Base-by-base conservation (phyloP, 2,329 filamentous ascomycete genomes). In the Neofusicoccum parvum region DNA sequence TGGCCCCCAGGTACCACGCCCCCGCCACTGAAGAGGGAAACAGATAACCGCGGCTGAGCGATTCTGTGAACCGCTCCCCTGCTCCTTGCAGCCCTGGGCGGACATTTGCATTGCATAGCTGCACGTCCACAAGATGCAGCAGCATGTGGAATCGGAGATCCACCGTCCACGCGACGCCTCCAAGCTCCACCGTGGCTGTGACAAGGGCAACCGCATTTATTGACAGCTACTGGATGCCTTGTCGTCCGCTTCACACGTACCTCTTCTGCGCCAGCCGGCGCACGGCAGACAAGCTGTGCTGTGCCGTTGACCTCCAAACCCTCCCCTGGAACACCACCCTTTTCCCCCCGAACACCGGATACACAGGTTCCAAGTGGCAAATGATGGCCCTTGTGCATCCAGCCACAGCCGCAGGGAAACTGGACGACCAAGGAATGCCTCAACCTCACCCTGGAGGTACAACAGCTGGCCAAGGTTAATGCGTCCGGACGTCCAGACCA, bases 21-120 rank as follows among this genome's bases (percentile, higher is more conserved):
- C 48, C 34, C 50, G 50, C 50, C 36, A 23, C 50, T 37, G n/a
- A 39, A 54, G 17, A 54, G 34, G 36, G 50, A 54, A 37, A 54
- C 50, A 37, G 50, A 54, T 54, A 54, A 39, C 50, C 50, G 50
- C 50, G 56, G 56, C 43, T 60, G 56, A 48, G 56, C 41, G n/a
- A 36, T 36, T 32, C 50, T 54, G 32, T 27, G 50, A 54, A 17
- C 50, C 34, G n/a, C 50, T 10, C 34, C 41, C 56, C 56, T 60
- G 56, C 56, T 60, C 56, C 56, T 60, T 60, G 56, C 56, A 60
- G 56, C 56, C 56, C 20, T 48, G 41, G 12, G 45, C 56, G 39
- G 41, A 39, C 43, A 48, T 60, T 60, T 46, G 56, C 56, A 37
- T 20, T 54, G 34, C 50, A 39, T 39, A 37, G 34, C 50, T 54